Evolutionary conservation across 208 protist species (phyloP).

Genomic region (Leishmania guyanensis): DNA sequence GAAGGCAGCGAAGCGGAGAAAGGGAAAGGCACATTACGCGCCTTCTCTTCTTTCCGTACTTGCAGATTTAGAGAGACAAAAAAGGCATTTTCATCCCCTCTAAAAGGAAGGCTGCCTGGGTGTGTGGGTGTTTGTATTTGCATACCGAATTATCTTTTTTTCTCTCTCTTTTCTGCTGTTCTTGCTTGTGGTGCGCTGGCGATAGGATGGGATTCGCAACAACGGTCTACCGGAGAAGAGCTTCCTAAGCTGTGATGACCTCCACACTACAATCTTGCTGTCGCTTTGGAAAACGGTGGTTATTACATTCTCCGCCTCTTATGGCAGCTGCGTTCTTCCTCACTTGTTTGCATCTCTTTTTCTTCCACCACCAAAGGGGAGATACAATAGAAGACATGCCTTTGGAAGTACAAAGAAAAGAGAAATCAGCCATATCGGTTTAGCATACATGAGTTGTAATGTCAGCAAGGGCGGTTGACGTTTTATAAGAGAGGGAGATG

Average conservation of each 20-base stretch:
- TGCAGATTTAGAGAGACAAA: neutral
- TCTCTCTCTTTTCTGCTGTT: neutral
- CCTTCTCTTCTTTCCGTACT: neutral
- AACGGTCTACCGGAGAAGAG: neutral
- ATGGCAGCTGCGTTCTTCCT: neutral
- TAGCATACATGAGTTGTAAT: conserved; percentile 3
- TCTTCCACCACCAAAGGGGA: neutral
- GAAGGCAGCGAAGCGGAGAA: neutral
- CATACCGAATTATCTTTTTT: neutral
- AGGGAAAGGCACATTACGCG: neutral
- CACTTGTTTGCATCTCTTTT: neutral
- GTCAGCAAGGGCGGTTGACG: neutral
- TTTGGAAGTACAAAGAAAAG: neutral
- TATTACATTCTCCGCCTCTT: neutral
- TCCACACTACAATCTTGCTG: neutral
- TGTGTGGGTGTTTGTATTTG: neutral
- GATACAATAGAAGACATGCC: neutral
- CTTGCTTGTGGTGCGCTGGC: neutral
- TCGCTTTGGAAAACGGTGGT: neutral
- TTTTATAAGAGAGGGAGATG: neutral
- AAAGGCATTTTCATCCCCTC: too few species aligned
- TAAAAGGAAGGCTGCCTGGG: neutral
- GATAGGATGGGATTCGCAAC: too few species aligned
- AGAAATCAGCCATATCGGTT: neutral
- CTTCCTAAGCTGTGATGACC: neutral